Base-by-base conservation (phyloP, 495 filamentous ascomycete species). In the Lophiostoma macrostomum region DNA sequence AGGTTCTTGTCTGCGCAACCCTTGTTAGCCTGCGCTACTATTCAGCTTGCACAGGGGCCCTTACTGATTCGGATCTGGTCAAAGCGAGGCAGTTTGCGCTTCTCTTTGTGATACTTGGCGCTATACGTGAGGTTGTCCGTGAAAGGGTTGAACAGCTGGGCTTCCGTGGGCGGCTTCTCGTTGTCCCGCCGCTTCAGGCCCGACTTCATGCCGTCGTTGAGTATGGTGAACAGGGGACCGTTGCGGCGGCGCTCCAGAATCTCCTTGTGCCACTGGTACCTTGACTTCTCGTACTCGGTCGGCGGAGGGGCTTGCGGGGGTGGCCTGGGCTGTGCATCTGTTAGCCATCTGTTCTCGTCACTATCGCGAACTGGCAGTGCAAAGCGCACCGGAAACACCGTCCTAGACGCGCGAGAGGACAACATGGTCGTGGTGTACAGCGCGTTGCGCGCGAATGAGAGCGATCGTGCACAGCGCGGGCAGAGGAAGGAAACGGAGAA, bases 41-140 rank as follows among this genome's bases (percentile, higher is more conserved):
- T 19, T 18, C 18, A 36, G 7, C 24, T 5, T 24, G 12, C 13
- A 13, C 4, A 28, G 24, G 11, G 11, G 8, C 1, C 50, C 76
- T 65, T 39, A 81, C 76, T 68, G 64, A 78, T 81, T 12, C 75
- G 67, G 42, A 75, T 66, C 28, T 73, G 74, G 50, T 71, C 64
- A 22, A 82, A 63, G 36, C 69, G 73, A 16, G 79, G 80, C 1
- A 80, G 50, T 19, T 66, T 73, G 50, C 75, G 64, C 32, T 69
- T 73, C 57, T 77, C 77, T 68, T 77, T 80, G 53, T 73, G 69
- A 65, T 82, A 82, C 37, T 74, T 74, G 14, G 75, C 66, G 34
- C 74, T 75, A 57, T 80, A 85, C 6, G 78, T 77, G 16, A 73
- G 76, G 75, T 81, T 82, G 45, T 80, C 77, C 34, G 76, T 70